Conservation (phyloP, 192 early-diverging fungal species). For the Anaeromyces robustus region DNA sequence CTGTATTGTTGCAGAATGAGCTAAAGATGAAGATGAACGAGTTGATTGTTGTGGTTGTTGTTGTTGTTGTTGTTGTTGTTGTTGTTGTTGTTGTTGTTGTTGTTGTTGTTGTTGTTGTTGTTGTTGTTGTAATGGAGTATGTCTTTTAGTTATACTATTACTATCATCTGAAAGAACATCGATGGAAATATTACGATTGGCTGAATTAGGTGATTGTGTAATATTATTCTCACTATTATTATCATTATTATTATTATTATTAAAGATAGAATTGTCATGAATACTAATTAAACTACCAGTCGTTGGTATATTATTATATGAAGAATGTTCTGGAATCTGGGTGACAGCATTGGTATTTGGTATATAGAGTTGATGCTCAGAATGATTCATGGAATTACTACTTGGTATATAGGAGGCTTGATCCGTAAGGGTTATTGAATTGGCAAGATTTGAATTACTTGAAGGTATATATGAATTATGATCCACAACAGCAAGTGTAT, state of each 20-base stretch:
- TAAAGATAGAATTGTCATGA: neutral
- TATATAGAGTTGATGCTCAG: neutral
- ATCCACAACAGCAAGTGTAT: neutral
- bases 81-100: too few relatives aligned
- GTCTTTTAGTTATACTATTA: neutral
- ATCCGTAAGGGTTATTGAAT: neutral
- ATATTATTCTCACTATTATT: neutral
- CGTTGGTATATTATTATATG: neutral
- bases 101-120: too few relatives aligned
- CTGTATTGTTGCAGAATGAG: neutral
- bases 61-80: too few relatives aligned
- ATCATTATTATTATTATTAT: neutral
- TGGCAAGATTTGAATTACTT: neutral
- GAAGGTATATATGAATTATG: neutral
- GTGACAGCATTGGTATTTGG: neutral
- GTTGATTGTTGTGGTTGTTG: neutral
- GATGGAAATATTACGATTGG: neutral
- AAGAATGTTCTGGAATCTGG: neutral
- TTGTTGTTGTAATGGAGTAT: neutral
- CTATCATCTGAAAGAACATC: neutral
- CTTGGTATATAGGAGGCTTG: neutral
- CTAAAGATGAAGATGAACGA: neutral
- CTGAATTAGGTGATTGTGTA: neutral
- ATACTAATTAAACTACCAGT: neutral
- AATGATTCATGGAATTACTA: neutral